Base-by-base conservation (phyloP, 192 early-diverging fungal genomes). In the Mortierella claussenii region DNA sequence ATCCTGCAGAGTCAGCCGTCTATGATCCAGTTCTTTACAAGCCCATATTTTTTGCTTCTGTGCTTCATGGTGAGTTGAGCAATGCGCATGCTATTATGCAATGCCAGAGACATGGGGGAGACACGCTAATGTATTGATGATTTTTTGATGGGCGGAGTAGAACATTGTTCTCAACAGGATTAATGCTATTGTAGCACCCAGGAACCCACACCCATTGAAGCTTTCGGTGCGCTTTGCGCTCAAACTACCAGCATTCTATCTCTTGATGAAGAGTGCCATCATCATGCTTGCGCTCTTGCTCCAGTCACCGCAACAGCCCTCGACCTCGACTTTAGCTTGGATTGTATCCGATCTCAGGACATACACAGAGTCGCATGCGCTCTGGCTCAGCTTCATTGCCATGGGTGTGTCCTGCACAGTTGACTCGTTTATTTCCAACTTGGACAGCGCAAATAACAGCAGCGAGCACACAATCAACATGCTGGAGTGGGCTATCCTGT, bases 81-180 rank as follows among this genome's bases (percentile, higher is more conserved):
- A n/a, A n/a, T n/a, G n/a, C n/a, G n/a, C n/a, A n/a, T n/a, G n/a
- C n/a, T n/a, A n/a, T n/a, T n/a, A n/a, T n/a, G n/a, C n/a, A n/a
- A n/a, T n/a, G n/a, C n/a, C n/a, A n/a, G n/a, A n/a, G n/a, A n/a
- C n/a, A n/a, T n/a, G n/a, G n/a, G n/a, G n/a, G n/a, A n/a, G n/a
- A n/a, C n/a, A n/a, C n/a, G n/a, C n/a, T n/a, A n/a, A n/a, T n/a
- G n/a, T n/a, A n/a, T n/a, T n/a, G n/a, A n/a, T n/a, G n/a, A n/a
- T n/a, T n/a, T n/a, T n/a, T n/a, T n/a, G n/a, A n/a, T n/a, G n/a
- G n/a, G 75, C 20, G 6, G 2, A 27, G 18, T 27, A 83, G 82
- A 81, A 68, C 44, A 76, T 83, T 33, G 65, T 83, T 15, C 50
- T 81, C 45, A 83, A 83, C 67, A 69, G 82, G 43, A 83, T 83